phyloP scores from a whole-genome alignment of 768 basidiomycete species.

The Dioszegia aurantiaca region DNA sequence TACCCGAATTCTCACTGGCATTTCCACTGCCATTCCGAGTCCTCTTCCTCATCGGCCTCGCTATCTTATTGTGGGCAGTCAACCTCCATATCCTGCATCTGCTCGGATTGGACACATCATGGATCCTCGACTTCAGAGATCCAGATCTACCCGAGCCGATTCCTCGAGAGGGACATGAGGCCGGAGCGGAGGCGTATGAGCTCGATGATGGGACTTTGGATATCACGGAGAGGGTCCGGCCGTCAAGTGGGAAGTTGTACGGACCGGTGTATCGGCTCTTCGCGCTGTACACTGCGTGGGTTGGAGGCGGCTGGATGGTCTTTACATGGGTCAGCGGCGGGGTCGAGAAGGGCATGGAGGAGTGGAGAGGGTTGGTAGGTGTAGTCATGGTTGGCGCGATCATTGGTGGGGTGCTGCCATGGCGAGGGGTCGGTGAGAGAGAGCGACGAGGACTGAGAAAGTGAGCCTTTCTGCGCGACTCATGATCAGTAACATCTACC shows the following conservation, averaged over 20 bases:
- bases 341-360: conserved; percentile 64
- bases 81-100: conserved; percentile 81
- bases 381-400: conserved; percentile 63
- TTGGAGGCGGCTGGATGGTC: conserved; percentile 65
- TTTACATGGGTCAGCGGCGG: conserved; percentile 65
- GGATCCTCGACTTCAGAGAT: conserved; percentile 62
- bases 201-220: conserved; percentile 5
- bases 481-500: no score
- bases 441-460: conserved; percentile 74
- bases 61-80: conserved; percentile 84
- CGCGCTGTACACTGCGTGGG: conserved; percentile 62
- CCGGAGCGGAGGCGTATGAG: background rate
- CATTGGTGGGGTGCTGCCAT: conserved; percentile 65
- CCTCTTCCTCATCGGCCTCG: conserved; percentile 71
- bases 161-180: background rate
- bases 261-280: conserved; percentile 64
- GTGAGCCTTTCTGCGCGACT: conserved; percentile 67
- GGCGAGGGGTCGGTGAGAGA: conserved; percentile 61
- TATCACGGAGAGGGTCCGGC: conserved; percentile 24
- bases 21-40: conserved; percentile 92
- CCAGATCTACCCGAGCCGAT: background rate
- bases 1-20: conserved; percentile 49
- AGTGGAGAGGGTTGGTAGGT: conserved; percentile 72
- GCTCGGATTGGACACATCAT: conserved; percentile 69
- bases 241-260: conserved; percentile 29